These are phyloP conservation scores for Staphylotrichum tortipilum DNA, from an alignment of 495 filamentous ascomycete genomes.

Conservation along the genomic window DNA sequence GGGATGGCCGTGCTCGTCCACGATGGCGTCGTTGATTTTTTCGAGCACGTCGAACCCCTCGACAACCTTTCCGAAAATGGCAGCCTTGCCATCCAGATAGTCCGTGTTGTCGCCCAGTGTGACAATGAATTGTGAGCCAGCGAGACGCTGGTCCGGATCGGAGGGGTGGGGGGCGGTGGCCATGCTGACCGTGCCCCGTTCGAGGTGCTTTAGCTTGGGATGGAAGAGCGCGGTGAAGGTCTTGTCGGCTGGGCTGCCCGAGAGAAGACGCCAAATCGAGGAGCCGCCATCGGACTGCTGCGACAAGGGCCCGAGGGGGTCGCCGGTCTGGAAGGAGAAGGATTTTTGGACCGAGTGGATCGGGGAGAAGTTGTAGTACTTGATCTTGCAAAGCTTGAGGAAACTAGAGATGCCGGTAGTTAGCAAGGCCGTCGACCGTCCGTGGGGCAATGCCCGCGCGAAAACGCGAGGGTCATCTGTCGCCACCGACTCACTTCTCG, in stretches of 20 bases:
- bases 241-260: conserved; percentile 55
- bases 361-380: conserved; percentile 96
- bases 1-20: conserved; percentile 74
- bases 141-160: conserved; percentile 72
- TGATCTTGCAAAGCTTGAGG: conserved; percentile 93
- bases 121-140: conserved; percentile 83
- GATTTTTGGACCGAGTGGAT: conserved; percentile 79
- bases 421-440: conserved; percentile 30
- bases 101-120: conserved; percentile 82
- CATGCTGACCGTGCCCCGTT: conserved; percentile 89
- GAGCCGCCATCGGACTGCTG: conserved; percentile 79
- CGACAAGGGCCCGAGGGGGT: conserved; percentile 78
- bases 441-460: neutral
- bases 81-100: conserved; percentile 79
- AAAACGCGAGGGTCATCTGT: neutral
- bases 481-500: conserved; percentile 83
- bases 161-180: conserved; percentile 68
- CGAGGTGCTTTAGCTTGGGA: conserved; percentile 74
- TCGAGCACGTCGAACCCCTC: conserved; percentile 89
- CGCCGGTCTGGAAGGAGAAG: conserved; percentile 92
- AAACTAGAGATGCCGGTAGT: conserved; percentile 56
- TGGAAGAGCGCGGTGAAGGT: conserved; percentile 78
- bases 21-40: conserved; percentile 84
- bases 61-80: conserved; percentile 90
- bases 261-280: conserved; percentile 80